Conservation (phyloP, 148 eudicot species). For the Vaccinium macrocarpon region DNA sequence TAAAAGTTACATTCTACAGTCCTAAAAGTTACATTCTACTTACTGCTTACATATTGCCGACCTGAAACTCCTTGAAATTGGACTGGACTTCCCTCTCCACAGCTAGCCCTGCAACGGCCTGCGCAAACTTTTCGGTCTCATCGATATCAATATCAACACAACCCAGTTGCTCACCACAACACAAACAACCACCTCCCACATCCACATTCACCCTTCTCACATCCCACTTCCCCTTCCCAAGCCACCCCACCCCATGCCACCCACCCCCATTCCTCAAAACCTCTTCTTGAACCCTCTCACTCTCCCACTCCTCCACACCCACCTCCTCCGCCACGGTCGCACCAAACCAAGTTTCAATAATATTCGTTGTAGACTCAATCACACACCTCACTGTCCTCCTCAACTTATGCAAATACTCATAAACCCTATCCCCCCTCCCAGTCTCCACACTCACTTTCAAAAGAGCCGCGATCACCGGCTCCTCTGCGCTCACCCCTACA, state of each 20-base stretch:
- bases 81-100: slow-evolving; percentile 73
- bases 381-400: slow-evolving; percentile 57
- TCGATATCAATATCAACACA: slow-evolving; percentile 76
- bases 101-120: slow-evolving; percentile 77
- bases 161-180: slow-evolving; percentile 60
- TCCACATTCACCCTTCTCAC: slow-evolving; percentile 44
- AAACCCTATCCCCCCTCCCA: slow-evolving; percentile 58
- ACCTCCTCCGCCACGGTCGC: slow-evolving; percentile 46
- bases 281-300: slow-evolving; percentile 44
- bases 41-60: slow-evolving; percentile 23
- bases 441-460: slow-evolving; percentile 64
- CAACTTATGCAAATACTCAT: slow-evolving; percentile 82
- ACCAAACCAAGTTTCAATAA: slow-evolving; percentile 66
- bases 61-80: slow-evolving; percentile 82
- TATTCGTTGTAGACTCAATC: slow-evolving; percentile 42
- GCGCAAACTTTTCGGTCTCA: slow-evolving; percentile 78
- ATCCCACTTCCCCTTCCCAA: slow-evolving; percentile 74
- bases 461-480: slow-evolving; percentile 58
- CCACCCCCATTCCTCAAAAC: slow-evolving; percentile 76
- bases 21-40: background rate
- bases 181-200: slow-evolving; percentile 48
- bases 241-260: slow-evolving; percentile 96
- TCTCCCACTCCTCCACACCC: slow-evolving; percentile 51
- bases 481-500: slow-evolving; percentile 54
- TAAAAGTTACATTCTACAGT: background rate